Percentiles rank a stretch among this genome's conserved stretches.
These are phyloP conservation scores for Cyclotella atomus DNA, from an alignment of 108 stramenopile genomes.

Conservation along the genomic window DNA sequence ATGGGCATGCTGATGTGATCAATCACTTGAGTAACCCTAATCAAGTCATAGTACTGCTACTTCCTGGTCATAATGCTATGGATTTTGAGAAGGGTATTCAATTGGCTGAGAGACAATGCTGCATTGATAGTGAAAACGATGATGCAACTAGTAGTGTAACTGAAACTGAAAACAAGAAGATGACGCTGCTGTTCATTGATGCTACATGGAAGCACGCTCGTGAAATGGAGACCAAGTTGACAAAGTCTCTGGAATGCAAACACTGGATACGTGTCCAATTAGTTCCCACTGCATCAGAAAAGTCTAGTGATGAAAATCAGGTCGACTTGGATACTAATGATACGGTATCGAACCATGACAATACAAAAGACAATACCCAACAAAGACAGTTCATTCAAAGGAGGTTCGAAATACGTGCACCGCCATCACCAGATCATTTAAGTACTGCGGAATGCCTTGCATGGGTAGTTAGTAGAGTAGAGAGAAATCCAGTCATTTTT, in stretches of 20 bases:
- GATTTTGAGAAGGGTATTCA: slow-evolving; percentile 39
- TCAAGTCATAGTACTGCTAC: slow-evolving; percentile 37
- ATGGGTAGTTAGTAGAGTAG: slow-evolving; percentile 60
- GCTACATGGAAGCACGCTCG: slow-evolving; percentile 83
- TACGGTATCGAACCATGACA: background rate
- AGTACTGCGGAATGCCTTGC: slow-evolving; percentile 81
- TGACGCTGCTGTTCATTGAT: slow-evolving; percentile 69
- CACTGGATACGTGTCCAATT: slow-evolving; percentile 60
- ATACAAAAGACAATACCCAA: background rate
- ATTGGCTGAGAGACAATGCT: slow-evolving; percentile 35
- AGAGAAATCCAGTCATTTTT: slow-evolving; percentile 52
- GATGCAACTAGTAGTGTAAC: slow-evolving; percentile 12
- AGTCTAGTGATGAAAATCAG: background rate
- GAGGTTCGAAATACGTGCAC: slow-evolving; percentile 56
- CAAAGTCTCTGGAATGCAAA: slow-evolving; percentile 49
- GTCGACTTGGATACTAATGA: background rate
- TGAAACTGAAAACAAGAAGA: slow-evolving; percentile 37
- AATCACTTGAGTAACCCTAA: slow-evolving; percentile 43
- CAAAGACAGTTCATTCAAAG: slow-evolving; percentile 22
- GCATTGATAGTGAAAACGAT: slow-evolving; percentile 18
- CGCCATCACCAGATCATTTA: slow-evolving; percentile 61
- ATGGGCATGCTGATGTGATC: slow-evolving; percentile 34
- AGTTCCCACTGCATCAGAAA: slow-evolving; percentile 22
- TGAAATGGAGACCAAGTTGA: slow-evolving; percentile 74
- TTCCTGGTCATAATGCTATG: slow-evolving; percentile 50